Evolutionary conservation across 108 stramenopile species (phyloP).

Genomic region (Thalassiosira profunda): DNA sequence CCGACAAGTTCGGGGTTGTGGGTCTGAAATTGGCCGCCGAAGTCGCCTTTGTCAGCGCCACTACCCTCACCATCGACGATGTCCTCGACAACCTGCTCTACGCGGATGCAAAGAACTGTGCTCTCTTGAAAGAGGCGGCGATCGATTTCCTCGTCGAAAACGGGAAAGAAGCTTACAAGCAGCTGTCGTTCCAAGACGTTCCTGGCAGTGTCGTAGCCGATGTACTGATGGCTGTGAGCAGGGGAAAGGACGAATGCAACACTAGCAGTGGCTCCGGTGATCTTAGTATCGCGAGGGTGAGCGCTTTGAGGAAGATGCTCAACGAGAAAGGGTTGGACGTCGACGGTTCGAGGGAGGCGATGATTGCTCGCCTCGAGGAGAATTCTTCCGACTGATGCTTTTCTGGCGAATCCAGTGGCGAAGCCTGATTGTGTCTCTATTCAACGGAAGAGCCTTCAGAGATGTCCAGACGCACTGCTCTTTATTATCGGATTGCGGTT

Average conservation of each 20-base stretch:
- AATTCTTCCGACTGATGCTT: too few relatives aligned
- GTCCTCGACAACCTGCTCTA: conserved; percentile 7
- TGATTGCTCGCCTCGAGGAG: too few relatives aligned
- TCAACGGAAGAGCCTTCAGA: too few relatives aligned
- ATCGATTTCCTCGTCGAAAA: conserved; percentile 23
- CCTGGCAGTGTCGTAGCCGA: not conserved
- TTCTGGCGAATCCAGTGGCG: too few relatives aligned
- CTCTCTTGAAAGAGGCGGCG: conserved; percentile 16
- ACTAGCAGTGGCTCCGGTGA: too few relatives aligned
- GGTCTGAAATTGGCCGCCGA: conserved; percentile 17
- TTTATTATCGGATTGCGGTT: too few relatives aligned
- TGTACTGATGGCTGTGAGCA: not conserved
- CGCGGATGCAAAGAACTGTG: conserved; percentile 6
- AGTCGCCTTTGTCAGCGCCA: not conserved
- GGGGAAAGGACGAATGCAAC: not conserved
- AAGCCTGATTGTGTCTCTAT: too few relatives aligned
- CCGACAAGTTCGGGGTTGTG: conserved; percentile 22
- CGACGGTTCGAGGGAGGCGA: too few relatives aligned
- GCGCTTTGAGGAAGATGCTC: too few relatives aligned
- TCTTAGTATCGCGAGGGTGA: too few relatives aligned
- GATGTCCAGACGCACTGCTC: too few relatives aligned
- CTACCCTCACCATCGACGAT: not conserved
- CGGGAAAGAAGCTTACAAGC: not conserved
- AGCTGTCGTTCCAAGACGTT: not conserved
- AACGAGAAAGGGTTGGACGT: too few relatives aligned